Evolutionary conservation across 2,329 filamentous ascomycete genomes (phyloP).

Genomic region (Pseudogymnoascus sp.): DNA sequence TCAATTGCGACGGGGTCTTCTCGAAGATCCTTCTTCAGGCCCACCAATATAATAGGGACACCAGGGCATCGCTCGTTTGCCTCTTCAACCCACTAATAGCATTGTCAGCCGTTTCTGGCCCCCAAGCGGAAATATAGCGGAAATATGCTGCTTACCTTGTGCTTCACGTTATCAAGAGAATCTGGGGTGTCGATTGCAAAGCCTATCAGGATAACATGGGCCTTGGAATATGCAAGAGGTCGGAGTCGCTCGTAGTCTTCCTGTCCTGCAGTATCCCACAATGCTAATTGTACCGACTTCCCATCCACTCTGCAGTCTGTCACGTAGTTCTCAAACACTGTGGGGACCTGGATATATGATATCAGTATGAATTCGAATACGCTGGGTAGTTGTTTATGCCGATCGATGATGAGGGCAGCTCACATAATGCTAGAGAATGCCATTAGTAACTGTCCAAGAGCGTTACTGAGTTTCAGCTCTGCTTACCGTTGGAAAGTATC

Average conservation of each 20-base stretch:
- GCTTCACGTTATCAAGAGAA: constrained; percentile 94
- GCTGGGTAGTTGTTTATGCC: constrained; percentile 14
- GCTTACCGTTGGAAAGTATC: constrained; percentile 94
- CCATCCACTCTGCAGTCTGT: constrained; percentile 97
- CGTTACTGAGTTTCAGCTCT: neutral
- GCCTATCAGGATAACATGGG: constrained; percentile 92
- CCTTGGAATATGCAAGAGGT: constrained; percentile 91
- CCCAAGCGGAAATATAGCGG: neutral
- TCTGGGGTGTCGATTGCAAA: constrained; percentile 94
- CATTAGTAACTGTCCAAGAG: constrained; percentile 5
- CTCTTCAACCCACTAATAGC: constrained; percentile 80
- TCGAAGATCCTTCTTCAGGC: constrained; percentile 92
- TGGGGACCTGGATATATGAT: constrained; percentile 60
- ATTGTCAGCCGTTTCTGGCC: constrained; percentile 17
- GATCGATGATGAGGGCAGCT: constrained; percentile 4
- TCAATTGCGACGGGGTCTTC: constrained; percentile 91
- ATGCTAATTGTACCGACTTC: constrained; percentile 92
- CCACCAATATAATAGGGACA: constrained; percentile 92
- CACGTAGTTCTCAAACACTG: constrained; percentile 98
- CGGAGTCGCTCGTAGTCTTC: constrained; percentile 97
- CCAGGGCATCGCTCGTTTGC: constrained; percentile 84
- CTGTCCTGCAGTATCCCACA: constrained; percentile 99
- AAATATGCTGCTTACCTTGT: constrained; percentile 73
- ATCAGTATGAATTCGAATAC: constrained; percentile 10
- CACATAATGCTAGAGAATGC: constrained; percentile 36